Evolutionary conservation across 2,329 filamentous ascomycete genomes (phyloP).

Genomic region (Aspergillus arachidicola): DNA sequence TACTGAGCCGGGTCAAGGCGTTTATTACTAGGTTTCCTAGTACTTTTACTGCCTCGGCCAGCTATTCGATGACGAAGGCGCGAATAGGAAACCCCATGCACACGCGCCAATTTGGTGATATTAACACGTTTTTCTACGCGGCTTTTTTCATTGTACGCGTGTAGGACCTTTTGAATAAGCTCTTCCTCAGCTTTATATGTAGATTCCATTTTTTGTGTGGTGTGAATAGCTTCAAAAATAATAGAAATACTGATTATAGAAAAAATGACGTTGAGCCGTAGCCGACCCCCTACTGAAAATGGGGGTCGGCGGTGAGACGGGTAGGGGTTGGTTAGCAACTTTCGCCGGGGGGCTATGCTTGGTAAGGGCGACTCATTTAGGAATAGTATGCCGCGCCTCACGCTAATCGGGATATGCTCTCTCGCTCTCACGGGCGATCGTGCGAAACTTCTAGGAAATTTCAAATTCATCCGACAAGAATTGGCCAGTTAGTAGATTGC

Average conservation of each 20-base stretch:
- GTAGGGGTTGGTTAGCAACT: too few relatives aligned
- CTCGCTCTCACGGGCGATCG: too few relatives aligned
- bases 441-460: too few relatives aligned
- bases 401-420: too few relatives aligned
- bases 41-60: neutral
- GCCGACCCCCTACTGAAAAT: neutral
- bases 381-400: too few relatives aligned
- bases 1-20: neutral
- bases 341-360: too few relatives aligned
- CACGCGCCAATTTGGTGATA: neutral
- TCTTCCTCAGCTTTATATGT: neutral
- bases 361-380: too few relatives aligned
- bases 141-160: neutral
- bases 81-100: neutral
- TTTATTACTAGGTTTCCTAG: neutral
- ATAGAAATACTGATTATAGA: neutral
- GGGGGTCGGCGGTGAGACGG: too few relatives aligned
- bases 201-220: neutral
- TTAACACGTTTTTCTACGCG: neutral
- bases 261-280: neutral
- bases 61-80: neutral
- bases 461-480: too few relatives aligned
- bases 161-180: neutral
- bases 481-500: too few relatives aligned
- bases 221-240: neutral